Evolutionary conservation across 1,139 yeast genomes (phyloP).

Genomic region (Blastobotrys illinoisensis): DNA sequence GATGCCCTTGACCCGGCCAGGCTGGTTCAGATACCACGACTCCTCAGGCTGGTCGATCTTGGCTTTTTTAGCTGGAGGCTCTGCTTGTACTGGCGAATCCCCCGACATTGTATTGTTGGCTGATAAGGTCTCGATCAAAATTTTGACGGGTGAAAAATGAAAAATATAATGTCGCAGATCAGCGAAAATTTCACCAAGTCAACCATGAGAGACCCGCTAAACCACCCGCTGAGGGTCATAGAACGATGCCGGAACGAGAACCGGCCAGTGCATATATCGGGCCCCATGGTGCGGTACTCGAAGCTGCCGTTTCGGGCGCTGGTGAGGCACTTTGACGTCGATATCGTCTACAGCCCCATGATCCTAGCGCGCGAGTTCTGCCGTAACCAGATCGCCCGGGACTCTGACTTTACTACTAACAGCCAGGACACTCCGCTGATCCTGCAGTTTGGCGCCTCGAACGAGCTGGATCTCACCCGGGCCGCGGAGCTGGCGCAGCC

Average conservation of each 20-base stretch:
- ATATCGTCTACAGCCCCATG: conserved; percentile 93
- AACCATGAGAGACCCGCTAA: conserved; percentile 24
- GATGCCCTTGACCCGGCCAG: conserved; percentile 19
- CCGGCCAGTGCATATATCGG: conserved; percentile 73
- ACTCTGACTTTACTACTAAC: conserved; percentile 82
- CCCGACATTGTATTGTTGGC: neutral
- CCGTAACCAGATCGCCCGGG: conserved; percentile 72
- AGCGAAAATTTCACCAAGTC: neutral
- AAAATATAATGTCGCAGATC: conserved; percentile 2
- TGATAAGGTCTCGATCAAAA: conserved; percentile 3
- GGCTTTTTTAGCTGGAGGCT: conserved; percentile 1
- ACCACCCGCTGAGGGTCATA: conserved; percentile 53
- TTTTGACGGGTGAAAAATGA: neutral
- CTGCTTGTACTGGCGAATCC: conserved; percentile 6
- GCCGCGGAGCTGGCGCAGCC: conserved; percentile 89
- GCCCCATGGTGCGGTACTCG: conserved; percentile 97
- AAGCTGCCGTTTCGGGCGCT: conserved; percentile 86
- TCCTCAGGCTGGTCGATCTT: conserved; percentile 11
- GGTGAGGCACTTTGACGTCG: conserved; percentile 67
- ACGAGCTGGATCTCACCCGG: conserved; percentile 72
- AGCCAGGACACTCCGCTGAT: conserved; percentile 61
- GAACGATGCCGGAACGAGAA: conserved; percentile 41
- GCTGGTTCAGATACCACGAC: conserved; percentile 3
- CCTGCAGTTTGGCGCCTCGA: conserved; percentile 89
- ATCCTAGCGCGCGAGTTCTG: conserved; percentile 92